Percentiles rank a stretch among this genome's conserved stretches.
These are phyloP conservation scores for Phytophthora rubi DNA, from an alignment of 352 stramenopile genomes.

Conservation along the genomic window DNA sequence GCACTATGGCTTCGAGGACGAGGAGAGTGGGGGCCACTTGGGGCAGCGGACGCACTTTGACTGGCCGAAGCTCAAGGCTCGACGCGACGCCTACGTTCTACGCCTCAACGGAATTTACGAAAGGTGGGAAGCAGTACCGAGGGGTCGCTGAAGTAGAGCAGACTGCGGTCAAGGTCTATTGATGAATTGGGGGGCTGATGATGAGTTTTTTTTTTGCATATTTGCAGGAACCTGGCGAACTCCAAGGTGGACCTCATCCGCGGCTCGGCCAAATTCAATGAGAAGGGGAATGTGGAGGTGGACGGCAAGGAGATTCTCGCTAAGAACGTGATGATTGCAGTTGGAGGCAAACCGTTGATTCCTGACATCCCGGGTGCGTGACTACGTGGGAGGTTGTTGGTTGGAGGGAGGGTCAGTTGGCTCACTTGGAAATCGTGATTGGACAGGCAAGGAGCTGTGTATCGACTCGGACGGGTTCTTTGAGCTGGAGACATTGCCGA, in stretches of 20 bases:
- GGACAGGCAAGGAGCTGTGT: constrained; percentile 86
- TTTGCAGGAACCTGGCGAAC: constrained; percentile 85
- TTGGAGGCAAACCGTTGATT: constrained; percentile 64
- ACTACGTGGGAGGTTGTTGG: background rate
- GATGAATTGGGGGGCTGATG: background rate
- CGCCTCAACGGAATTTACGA: constrained; percentile 98
- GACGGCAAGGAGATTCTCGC: constrained; percentile 61
- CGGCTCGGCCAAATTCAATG: constrained; percentile 90
- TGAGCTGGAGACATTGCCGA: constrained; percentile 92
- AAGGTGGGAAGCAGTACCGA: constrained; percentile 37
- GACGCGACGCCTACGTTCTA: constrained; percentile 94
- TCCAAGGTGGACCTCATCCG: constrained; percentile 89
- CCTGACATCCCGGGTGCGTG: constrained; percentile 58
- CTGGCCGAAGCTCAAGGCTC: constrained; percentile 92
- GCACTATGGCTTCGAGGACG: constrained; percentile 68
- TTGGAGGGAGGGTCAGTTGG: background rate
- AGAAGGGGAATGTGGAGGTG: constrained; percentile 80
- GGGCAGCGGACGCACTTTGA: constrained; percentile 73
- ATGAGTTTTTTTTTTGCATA: constrained; percentile 3
- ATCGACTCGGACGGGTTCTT: constrained; percentile 98
- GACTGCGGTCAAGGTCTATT: background rate
- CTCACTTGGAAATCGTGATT: constrained; percentile 1
- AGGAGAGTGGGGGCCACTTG: constrained; percentile 40
- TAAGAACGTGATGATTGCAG: constrained; percentile 72
- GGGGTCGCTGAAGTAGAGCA: background rate